Base-by-base conservation (phyloP, 164 flowering plant genomes). In the Platanus orientalis region DNA sequence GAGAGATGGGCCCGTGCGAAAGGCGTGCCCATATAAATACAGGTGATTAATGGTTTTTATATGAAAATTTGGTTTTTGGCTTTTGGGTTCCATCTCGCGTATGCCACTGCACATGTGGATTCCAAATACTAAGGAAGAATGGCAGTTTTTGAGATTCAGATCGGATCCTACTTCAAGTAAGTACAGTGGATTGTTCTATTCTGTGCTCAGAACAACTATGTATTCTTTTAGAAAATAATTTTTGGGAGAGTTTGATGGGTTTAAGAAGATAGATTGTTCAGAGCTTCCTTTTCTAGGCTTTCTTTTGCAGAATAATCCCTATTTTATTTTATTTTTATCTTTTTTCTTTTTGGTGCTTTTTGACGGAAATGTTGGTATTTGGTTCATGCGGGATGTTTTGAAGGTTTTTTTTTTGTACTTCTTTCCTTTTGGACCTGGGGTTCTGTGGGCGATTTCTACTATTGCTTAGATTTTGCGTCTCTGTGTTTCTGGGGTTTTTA, bases 161-260 rank as follows among this genome's bases (percentile, higher is more conserved):
- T 64, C 54, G 53, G 60, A 57, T 21, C 61, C 60, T 26, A 11
- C 61, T 12, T 39, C 68, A 44, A 42, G 68, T 56, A 56, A 55
- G 61, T 55, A 30, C 61, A 64, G 32, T 47, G 42, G 26, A 29
- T 54, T 20, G 58, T 40, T 63, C 53, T 42, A 32, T 54, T 64
- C 4, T 42, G 10, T 7, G 42, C 20, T 61, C 40, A 51, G 56
- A 24, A 25, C 7, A 36, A 3, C 42, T 58, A 21, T 58, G 25
- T 24, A 58, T 58, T 48, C 42, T 30, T 19, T 32, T 25, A 10
- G 21, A 48, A 30, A 29, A 16, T 48, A 47, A 48, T 29, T 13
- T 5, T 16, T n/a, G n/a, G 20, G 25, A 7, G 42, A 36, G 12
- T 36, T 36, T 3, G 42, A 36, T 1, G 42, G n/a, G 42, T 36